Conservation (phyloP, 306 rosid species). For the Calophaca sinica region DNA sequence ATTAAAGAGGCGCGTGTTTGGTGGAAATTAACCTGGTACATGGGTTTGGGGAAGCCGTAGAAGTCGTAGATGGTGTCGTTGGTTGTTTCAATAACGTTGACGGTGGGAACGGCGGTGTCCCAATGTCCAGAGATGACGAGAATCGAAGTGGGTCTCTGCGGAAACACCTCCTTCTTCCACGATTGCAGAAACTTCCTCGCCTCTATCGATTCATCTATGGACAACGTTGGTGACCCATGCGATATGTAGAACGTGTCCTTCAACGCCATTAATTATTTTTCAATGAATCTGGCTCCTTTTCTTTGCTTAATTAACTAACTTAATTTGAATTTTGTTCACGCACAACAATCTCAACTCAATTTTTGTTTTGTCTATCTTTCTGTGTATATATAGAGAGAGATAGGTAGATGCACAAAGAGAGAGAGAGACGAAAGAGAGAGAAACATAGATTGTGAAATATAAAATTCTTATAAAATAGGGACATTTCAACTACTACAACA, state of each 20-base stretch:
- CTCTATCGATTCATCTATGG: constrained; percentile 61
- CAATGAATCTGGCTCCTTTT: too few species aligned
- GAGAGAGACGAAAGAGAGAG: not conserved
- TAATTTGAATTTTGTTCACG: not conserved
- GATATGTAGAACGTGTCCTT: constrained; percentile 71
- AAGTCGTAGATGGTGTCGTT: constrained; percentile 82
- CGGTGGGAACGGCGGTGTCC: constrained; percentile 71
- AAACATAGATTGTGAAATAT: too few species aligned
- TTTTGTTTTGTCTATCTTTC: not conserved
- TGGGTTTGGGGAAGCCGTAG: constrained; percentile 67
- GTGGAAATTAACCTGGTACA: constrained; percentile 65
- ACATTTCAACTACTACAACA: too few species aligned
- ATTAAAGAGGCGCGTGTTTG: not conserved
- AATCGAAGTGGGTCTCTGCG: constrained; percentile 57
- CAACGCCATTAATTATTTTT: constrained; percentile 30
- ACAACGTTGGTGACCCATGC: constrained; percentile 72
- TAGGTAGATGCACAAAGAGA: too few species aligned
- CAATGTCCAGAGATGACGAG: constrained; percentile 77
- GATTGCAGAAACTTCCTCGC: constrained; percentile 65
- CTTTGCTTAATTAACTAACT: too few species aligned
- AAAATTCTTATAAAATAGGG: too few species aligned
- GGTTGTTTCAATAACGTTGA: constrained; percentile 50
- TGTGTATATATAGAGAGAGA: not conserved
- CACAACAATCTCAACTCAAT: not conserved
- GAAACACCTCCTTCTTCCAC: constrained; percentile 57